Evolutionary conservation across 345 rosid genomes (phyloP).

Genomic region (Draba incana): DNA sequence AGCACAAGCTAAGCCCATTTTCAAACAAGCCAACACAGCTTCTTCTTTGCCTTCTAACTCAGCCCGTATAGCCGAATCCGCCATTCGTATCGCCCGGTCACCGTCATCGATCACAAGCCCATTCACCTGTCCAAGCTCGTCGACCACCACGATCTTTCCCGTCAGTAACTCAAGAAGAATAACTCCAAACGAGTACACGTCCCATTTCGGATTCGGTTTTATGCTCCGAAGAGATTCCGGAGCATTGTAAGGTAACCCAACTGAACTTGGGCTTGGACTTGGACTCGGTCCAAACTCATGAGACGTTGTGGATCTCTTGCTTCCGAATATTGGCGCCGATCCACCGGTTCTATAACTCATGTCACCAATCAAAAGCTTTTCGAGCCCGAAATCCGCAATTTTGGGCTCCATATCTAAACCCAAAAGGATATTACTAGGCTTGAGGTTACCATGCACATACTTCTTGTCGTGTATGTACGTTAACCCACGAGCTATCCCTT

Average conservation of each 20-base stretch:
- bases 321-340: slow-evolving; percentile 75
- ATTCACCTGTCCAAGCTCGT: slow-evolving; percentile 85
- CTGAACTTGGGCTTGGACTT: slow-evolving; percentile 57
- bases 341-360: slow-evolving; percentile 64
- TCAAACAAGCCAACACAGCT: slow-evolving; percentile 76
- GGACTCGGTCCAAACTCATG: slow-evolving; percentile 57
- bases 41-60: slow-evolving; percentile 91
- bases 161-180: slow-evolving; percentile 77
- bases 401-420: slow-evolving; percentile 78
- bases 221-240: slow-evolving; percentile 85
- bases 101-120: slow-evolving; percentile 74
- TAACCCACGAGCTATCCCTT: slow-evolving; percentile 85
- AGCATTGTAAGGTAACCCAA: slow-evolving; percentile 72
- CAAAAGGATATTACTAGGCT: slow-evolving; percentile 85
- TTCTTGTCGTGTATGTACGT: slow-evolving; percentile 82
- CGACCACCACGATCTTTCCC: slow-evolving; percentile 70
- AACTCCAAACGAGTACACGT: slow-evolving; percentile 80
- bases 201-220: slow-evolving; percentile 91
- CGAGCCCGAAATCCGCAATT: slow-evolving; percentile 89
- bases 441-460: slow-evolving; percentile 84
- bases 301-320: slow-evolving; percentile 75
- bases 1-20: slow-evolving; percentile 79
- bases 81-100: slow-evolving; percentile 64
- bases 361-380: slow-evolving; percentile 65
- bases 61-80: slow-evolving; percentile 65